Conservation (phyloP, 1,139 yeast genomes). For the Zygosaccharomyces sapae region DNA sequence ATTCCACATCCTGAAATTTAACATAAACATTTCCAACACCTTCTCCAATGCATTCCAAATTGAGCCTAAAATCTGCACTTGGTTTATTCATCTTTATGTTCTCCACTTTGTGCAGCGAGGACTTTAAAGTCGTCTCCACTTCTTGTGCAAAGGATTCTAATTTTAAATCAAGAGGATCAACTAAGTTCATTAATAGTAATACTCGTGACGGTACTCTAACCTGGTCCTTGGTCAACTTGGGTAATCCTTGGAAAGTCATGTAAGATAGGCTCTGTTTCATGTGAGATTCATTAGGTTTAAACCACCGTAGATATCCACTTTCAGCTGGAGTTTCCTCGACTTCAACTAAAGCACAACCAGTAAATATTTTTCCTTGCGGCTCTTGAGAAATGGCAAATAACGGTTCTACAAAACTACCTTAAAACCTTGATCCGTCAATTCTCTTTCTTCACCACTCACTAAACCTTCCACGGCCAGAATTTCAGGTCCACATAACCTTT, state of each 20-base stretch:
- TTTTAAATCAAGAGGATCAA: conserved; percentile 59
- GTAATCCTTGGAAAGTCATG: conserved; percentile 34
- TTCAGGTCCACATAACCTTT: conserved; percentile 23
- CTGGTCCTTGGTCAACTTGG: conserved; percentile 23
- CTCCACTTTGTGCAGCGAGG: conserved; percentile 53
- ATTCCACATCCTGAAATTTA: conserved; percentile 51
- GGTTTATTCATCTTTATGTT: conserved; percentile 67
- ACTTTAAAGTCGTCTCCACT: conserved; percentile 49
- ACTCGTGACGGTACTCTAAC: conserved; percentile 44
- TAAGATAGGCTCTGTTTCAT: conserved; percentile 22
- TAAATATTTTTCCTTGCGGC: conserved; percentile 9
- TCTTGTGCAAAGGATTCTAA: conserved; percentile 50
- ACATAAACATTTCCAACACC: conserved; percentile 73
- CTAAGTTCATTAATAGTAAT: conserved; percentile 60
- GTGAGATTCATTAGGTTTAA: conserved; percentile 25
- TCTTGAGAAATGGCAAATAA: conserved; percentile 4
- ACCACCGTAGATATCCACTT: conserved; percentile 17
- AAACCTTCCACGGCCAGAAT: conserved; percentile 22
- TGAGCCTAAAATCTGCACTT: conserved; percentile 44
- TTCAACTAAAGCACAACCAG: conserved; percentile 19
- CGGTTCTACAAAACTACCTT: conserved; percentile 15
- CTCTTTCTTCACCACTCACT: conserved; percentile 10
- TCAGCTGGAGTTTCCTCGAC: conserved; percentile 9
- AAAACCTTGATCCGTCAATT: conserved; percentile 12
- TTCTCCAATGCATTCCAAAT: conserved; percentile 40